Percentiles rank a stretch among this genome's conserved stretches.
phyloP scores from a whole-genome alignment of 148 eudicot genomes.

The Silene uniflora region DNA sequence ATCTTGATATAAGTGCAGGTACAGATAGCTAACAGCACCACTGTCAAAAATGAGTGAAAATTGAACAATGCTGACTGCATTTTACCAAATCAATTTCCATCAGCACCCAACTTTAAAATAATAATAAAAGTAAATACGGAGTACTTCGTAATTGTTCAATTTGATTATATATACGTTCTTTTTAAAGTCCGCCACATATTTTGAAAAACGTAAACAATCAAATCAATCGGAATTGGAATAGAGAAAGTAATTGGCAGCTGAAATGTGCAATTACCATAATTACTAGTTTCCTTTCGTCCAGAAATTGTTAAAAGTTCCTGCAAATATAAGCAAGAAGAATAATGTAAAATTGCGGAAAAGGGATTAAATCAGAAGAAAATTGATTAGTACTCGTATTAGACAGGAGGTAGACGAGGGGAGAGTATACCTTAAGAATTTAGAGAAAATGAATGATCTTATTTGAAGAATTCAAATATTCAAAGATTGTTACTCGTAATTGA shows the following conservation, averaged over 20 bases:
- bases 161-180: too few relatives aligned
- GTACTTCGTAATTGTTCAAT: background rate
- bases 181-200: too few relatives aligned
- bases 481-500: background rate
- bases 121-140: background rate
- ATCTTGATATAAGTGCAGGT: slow-evolving; percentile 85
- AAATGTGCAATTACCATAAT: slow-evolving; percentile 22
- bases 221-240: too few relatives aligned
- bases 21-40: slow-evolving; percentile 75
- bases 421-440: slow-evolving; percentile 2
- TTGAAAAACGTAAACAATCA: too few relatives aligned
- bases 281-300: background rate
- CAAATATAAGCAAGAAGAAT: background rate
- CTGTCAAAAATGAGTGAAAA: slow-evolving; percentile 88
- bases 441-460: background rate
- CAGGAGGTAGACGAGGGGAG: background rate
- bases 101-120: background rate
- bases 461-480: background rate
- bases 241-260: background rate
- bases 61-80: slow-evolving; percentile 93
- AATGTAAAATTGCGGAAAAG: background rate
- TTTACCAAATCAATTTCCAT: background rate
- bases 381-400: background rate
- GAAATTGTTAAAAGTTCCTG: background rate
- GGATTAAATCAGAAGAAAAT: background rate